Conservation (phyloP, 2,329 filamentous ascomycete species). For the Fusarium zealandicum region DNA sequence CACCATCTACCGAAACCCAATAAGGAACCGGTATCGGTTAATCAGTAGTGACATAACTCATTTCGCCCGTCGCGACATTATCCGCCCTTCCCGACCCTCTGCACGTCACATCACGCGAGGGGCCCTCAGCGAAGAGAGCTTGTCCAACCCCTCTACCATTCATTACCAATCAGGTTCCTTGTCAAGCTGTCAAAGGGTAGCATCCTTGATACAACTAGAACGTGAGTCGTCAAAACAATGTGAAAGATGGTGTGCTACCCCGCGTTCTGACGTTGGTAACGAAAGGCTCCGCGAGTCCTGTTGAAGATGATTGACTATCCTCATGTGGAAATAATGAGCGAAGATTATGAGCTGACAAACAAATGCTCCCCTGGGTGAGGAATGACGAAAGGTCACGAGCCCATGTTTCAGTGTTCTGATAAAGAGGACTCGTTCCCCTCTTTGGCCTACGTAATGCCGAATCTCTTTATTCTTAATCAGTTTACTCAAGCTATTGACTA, state of each 20-base stretch:
- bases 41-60: too few relatives aligned
- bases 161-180: neutral
- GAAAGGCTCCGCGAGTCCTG: neutral
- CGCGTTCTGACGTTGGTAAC: constrained; percentile 33
- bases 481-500: neutral
- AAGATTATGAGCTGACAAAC: constrained; percentile 22
- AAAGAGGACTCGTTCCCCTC: constrained; percentile 22
- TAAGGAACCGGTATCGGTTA: too few relatives aligned
- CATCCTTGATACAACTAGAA: neutral
- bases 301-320: constrained; percentile 11
- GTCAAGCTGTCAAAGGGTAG: neutral
- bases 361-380: neutral
- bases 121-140: neutral
- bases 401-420: neutral
- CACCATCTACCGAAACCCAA: too few relatives aligned
- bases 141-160: neutral
- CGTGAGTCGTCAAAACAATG: neutral
- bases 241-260: constrained; percentile 17
- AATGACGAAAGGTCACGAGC: constrained; percentile 27
- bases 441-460: neutral
- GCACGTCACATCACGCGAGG: neutral
- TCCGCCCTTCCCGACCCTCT: neutral
- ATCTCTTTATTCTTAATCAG: neutral
- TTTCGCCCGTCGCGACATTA: too few relatives aligned
- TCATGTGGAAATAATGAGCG: constrained; percentile 10